Base-by-base conservation (phyloP, 345 rosid species). In the Noccaea caerulescens region DNA sequence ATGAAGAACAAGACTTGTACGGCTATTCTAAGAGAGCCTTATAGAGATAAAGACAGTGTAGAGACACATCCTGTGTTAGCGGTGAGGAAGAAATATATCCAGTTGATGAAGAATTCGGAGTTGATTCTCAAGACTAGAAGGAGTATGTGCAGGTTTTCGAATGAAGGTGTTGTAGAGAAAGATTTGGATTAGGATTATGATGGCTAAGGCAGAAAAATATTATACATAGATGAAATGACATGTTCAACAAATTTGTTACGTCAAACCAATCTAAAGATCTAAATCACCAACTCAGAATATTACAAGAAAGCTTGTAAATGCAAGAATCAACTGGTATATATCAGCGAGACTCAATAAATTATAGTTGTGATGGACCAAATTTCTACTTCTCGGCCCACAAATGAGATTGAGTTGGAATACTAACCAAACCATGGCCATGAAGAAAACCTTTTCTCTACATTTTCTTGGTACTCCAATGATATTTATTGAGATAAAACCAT, bases 1-100 rank as follows among this genome's bases (percentile, higher is more conserved):
- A 76, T 81, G 61, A 85, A 63, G 84, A 90, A 82, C 43, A 83
- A 84, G 34, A 93, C 96, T 7, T 82, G 98, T 66, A 86, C 96
- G 1, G 87, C 87, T 1, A 82, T 92, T 68, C 87, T 93, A 13
- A 93, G 88, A 82, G 91, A 93, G 83, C 83, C 97, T 68, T 87
- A 81, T 76, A 61, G 75, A 4, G 86, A 81, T 10, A 80, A 82
- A 50, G 51, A 51, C 1, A 72, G 83, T 53, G 80, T 84, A 2
- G 87, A 78, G 53, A 79, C 74, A 1, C 98, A 93, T 83, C 96
- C 96, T 0, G 57, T 93, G 77, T 71, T 82, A 30, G 77, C 41
- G 3, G 77, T 88, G 16, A 82, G 97, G 81, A 79, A 84, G 69
- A 82, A 81, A 63, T 93, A 90, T 34, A 80, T 93, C 12, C 76